A percentile compares a stretch with the other conserved stretches of the same genome.
These are phyloP conservation scores for Hypoxylon lenormandii DNA, from an alignment of 495 filamentous ascomycete species.

Conservation along the genomic window DNA sequence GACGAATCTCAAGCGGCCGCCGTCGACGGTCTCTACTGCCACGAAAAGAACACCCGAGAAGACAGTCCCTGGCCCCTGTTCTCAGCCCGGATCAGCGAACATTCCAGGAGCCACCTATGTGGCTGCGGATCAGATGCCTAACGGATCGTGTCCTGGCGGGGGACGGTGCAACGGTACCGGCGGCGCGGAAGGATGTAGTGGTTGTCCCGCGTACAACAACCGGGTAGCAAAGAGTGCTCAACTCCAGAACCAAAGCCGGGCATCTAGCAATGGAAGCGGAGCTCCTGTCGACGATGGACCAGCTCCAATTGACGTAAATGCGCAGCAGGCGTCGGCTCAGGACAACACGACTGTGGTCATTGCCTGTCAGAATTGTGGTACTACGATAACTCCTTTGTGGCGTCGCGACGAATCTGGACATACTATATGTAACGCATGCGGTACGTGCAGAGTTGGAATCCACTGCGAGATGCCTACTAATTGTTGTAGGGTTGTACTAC, in stretches of 20 bases:
- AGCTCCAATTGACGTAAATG: slow-evolving; percentile 61
- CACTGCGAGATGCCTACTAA: slow-evolving; percentile 26
- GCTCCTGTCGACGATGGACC: slow-evolving; percentile 51
- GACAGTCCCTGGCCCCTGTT: slow-evolving; percentile 50
- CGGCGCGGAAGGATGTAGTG: slow-evolving; percentile 93
- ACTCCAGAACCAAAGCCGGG: slow-evolving; percentile 60
- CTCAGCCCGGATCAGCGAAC: slow-evolving; percentile 51
- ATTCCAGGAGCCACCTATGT: slow-evolving; percentile 79
- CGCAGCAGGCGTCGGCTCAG: slow-evolving; percentile 57
- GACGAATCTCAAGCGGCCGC: slow-evolving; percentile 82
- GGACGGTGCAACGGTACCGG: slow-evolving; percentile 97
- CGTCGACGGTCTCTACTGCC: slow-evolving; percentile 56
- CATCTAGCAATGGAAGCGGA: slow-evolving; percentile 46
- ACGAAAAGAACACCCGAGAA: slow-evolving; percentile 55
- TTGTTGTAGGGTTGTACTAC: slow-evolving; percentile 83
- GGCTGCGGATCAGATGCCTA: slow-evolving; percentile 74
- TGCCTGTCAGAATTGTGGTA: slow-evolving; percentile 96
- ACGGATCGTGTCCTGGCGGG: slow-evolving; percentile 93
- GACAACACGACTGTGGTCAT: slow-evolving; percentile 82
- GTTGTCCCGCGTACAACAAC: slow-evolving; percentile 97
- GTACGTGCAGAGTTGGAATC: slow-evolving; percentile 66
- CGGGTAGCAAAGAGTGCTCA: slow-evolving; percentile 88
- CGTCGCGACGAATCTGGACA: slow-evolving; percentile 92
- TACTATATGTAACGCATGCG: slow-evolving; percentile 98
- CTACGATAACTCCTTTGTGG: slow-evolving; percentile 96